Base-by-base conservation (phyloP, 768 basidiomycete species). In the Mycena filopes region DNA sequence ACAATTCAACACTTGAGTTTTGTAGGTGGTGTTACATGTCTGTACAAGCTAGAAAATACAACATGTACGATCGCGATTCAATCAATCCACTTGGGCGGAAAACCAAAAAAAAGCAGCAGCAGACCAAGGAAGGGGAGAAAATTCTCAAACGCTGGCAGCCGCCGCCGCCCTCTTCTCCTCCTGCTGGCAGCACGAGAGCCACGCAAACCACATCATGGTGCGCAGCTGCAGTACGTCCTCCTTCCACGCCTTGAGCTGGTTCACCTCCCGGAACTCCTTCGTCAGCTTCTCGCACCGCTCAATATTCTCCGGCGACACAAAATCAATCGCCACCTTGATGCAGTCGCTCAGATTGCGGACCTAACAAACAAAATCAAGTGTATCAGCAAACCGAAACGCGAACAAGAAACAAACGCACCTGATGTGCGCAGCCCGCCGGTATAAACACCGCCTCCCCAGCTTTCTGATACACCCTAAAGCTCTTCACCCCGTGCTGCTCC, bases 391-490 rank as follows among this genome's bases (percentile, higher is more conserved):
- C 36, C 20, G n/a, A 26, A 18, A 18, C 29, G 40, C 4, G 31
- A 51, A 48, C 28, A 33, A 47, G 36, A 31, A 55, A 53, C 55
- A 26, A 26, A 64, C 85, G 56, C 56, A 92, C 93, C 87, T 95
- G 94, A 76, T 95, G 94, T 1, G 93, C 92, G 76, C 92, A 95
- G 25, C 95, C 96, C 4, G 96, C 96, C 16, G 96, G 96, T 65
- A 99, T 95, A 76, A 98, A 96, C 15, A 99, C 90, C 0, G 95
- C 96, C 73, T 99, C 93, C 21, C 95, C 95, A 3, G 94, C 93
- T 69, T 86, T 85, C 77, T 99, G 97, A 77, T 95, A 96, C 21
- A 98, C 84, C 58, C 95, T 80, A 79, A 89, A 91, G 66, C 92
- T 92, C 79, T 79, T 86, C 29, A 98, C 93, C 2, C 89, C 90